These are phyloP conservation scores for Viridothelium virens DNA, from an alignment of 495 filamentous ascomycete species.

Conservation along the genomic window DNA sequence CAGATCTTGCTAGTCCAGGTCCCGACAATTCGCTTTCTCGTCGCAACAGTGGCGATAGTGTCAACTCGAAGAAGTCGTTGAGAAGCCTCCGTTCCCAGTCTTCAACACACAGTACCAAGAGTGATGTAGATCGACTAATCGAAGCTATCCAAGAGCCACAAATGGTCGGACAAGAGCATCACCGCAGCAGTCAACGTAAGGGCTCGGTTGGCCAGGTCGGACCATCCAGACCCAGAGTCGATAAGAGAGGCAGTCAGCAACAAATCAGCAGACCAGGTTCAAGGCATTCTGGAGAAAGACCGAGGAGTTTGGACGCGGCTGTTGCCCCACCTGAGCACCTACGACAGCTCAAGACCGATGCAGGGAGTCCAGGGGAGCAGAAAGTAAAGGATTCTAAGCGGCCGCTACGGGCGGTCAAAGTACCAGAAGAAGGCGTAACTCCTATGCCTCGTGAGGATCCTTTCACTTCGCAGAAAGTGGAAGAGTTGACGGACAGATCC, in stretches of 20 bases:
- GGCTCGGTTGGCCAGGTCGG: neutral
- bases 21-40: constrained; percentile 15
- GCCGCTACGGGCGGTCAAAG: constrained; percentile 1
- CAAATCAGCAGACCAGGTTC: neutral
- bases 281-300: neutral
- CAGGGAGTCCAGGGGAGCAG: neutral
- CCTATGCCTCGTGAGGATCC: constrained; percentile 9
- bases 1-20: constrained; percentile 17
- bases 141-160: constrained; percentile 63
- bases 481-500: neutral
- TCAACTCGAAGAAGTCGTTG: constrained; percentile 38
- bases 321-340: neutral
- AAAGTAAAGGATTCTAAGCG: neutral
- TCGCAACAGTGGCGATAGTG: constrained; percentile 36
- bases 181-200: neutral
- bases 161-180: constrained; percentile 24
- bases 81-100: constrained; percentile 36
- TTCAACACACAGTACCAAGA: constrained; percentile 43
- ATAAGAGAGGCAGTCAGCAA: constrained; percentile 16
- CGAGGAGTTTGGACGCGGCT: neutral
- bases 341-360: neutral
- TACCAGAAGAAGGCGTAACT: constrained; percentile 1
- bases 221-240: constrained; percentile 13
- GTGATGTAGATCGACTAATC: constrained; percentile 67
- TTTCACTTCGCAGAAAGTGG: neutral